These are phyloP conservation scores for Penicillium occitanis DNA, from an alignment of 2,329 filamentous ascomycete species.

Conservation along the genomic window DNA sequence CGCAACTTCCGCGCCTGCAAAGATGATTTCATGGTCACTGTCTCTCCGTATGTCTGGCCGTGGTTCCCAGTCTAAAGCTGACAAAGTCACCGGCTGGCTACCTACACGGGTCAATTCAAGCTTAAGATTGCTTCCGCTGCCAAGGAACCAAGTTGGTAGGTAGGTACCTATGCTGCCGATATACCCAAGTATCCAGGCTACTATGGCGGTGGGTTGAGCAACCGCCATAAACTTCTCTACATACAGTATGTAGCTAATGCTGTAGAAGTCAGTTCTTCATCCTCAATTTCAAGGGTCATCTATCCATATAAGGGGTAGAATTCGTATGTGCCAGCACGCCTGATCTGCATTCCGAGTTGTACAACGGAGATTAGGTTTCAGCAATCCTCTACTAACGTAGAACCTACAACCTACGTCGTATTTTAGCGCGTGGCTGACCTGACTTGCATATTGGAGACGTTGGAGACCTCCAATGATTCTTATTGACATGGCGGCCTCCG, in stretches of 20 bases:
- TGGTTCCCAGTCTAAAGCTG: neutral
- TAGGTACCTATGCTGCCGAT: neutral
- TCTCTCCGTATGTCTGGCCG: neutral
- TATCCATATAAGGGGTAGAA: neutral
- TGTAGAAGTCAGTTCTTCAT: neutral
- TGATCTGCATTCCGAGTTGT: neutral
- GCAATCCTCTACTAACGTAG: neutral
- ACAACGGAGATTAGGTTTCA: neutral
- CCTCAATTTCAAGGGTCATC: neutral
- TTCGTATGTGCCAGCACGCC: neutral
- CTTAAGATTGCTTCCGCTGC: neutral
- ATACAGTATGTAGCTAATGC: neutral
- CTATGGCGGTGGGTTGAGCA: neutral
- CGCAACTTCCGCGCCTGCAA: slow-evolving; percentile 7
- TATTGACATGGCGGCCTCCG: too few species aligned
- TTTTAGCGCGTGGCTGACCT: neutral
- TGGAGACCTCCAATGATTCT: too few species aligned
- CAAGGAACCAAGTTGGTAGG: neutral
- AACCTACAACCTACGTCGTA: neutral
- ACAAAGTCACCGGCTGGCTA: neutral
- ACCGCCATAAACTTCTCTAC: neutral
- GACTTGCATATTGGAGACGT: neutral
- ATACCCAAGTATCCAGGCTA: neutral
- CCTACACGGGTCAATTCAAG: neutral
- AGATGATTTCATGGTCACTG: neutral